phyloP scores from a whole-genome alignment of 306 rosid species.

The Rosa lucieae region DNA sequence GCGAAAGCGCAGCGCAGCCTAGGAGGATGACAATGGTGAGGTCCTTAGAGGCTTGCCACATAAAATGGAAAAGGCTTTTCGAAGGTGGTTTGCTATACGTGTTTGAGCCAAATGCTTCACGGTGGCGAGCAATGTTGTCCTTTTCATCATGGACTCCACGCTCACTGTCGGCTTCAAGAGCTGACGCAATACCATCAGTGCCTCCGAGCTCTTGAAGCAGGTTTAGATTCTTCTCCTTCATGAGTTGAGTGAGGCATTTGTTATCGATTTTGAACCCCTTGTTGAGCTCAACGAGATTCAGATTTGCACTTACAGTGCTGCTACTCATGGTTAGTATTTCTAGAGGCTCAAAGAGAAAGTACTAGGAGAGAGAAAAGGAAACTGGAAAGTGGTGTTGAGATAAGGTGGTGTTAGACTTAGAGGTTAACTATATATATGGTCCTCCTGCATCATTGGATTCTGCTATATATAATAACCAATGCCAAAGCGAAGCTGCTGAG shows the following conservation, averaged over 20 bases:
- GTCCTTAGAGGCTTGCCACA: slow-evolving; percentile 34
- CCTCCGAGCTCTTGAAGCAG: slow-evolving; percentile 36
- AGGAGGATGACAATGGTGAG: slow-evolving; percentile 34
- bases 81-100: slow-evolving; percentile 27
- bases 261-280: slow-evolving; percentile 24
- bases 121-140: slow-evolving; percentile 11
- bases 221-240: slow-evolving; percentile 28
- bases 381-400: neutral
- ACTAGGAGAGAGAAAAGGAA: neutral
- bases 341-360: neutral
- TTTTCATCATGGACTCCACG: slow-evolving; percentile 19
- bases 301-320: neutral
- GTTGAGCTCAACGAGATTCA: neutral
- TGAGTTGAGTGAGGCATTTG: slow-evolving; percentile 23
- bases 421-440: neutral
- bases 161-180: slow-evolving; percentile 24
- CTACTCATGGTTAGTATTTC: neutral
- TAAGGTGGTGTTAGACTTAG: neutral
- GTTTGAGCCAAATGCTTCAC: slow-evolving; percentile 29
- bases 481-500: neutral
- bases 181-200: slow-evolving; percentile 29
- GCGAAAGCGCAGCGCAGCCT: slow-evolving; percentile 40
- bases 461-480: neutral
- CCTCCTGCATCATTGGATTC: neutral
- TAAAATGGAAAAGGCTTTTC: slow-evolving; percentile 29